Base-by-base conservation (phyloP, 805 yeast genomes). In the Alloascoidea africana region DNA sequence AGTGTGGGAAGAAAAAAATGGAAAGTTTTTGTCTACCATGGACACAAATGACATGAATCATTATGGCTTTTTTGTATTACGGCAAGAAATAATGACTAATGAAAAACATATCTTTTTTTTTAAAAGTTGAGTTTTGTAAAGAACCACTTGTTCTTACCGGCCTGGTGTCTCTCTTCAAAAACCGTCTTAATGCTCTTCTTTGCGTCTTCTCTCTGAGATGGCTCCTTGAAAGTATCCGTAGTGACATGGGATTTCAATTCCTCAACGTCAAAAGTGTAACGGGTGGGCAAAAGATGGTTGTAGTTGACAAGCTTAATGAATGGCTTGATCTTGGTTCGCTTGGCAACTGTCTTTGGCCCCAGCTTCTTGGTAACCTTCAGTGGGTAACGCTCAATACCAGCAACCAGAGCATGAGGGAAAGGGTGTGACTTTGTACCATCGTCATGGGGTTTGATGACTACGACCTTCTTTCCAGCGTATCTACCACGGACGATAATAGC, bases 71-170 rank as follows among this genome's bases (percentile, higher is more conserved):
- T n/a, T n/a, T n/a, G n/a, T n/a, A n/a, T n/a, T n/a, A n/a, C n/a
- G n/a, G n/a, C n/a, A n/a, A n/a, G n/a, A n/a, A n/a, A n/a, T n/a
- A n/a, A n/a, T n/a, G n/a, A n/a, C n/a, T n/a, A n/a, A n/a, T n/a
- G n/a, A n/a, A n/a, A n/a, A n/a, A n/a, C n/a, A 23, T 8, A 23
- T 23, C n/a, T 23, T 8, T 23, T 8, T n/a, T 23, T 49, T 76
- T 82, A 84, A 73, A 84, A 84, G 73, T 80, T 77, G 66, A 84
- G 80, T 75, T 91, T 91, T 69, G 94, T 78, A 86, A 91, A 91
- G 78, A 91, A 91, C 98, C 98, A 91, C 74, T 86, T 87, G 87
- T 89, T 89, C 82, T 91, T 86, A 67, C 98, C 98, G 63, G 96
- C 85, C 68, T 83, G 93, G 77, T 89, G 94, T 78, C 86, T 85